These are phyloP conservation scores for Dittrichia graveolens DNA, from an alignment of 129 eudicot genomes.

Conservation along the genomic window DNA sequence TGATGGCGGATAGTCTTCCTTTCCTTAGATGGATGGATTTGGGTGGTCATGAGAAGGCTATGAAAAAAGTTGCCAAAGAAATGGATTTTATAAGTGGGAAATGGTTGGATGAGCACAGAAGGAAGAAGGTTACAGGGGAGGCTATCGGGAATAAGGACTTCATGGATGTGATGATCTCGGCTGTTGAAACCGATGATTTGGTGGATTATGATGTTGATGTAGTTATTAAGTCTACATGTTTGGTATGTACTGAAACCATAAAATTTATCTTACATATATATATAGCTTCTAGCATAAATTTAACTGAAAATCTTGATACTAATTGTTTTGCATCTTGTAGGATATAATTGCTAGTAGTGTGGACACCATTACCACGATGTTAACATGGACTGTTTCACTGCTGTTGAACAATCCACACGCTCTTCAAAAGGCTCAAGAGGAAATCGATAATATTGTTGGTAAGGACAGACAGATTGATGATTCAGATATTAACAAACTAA, in stretches of 20 bases:
- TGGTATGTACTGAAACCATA: conserved; percentile 18
- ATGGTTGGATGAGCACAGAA: conserved; percentile 24
- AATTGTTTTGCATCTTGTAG: neutral
- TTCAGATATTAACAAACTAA: conserved; percentile 40
- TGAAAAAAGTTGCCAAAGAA: neutral
- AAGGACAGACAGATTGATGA: conserved; percentile 37
- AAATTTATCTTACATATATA: too few species aligned
- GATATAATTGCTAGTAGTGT: conserved; percentile 9
- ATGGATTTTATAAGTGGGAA: neutral
- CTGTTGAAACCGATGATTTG: conserved; percentile 17
- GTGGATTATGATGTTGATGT: conserved; percentile 24
- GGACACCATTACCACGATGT: conserved; percentile 12
- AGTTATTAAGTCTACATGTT: conserved; percentile 24
- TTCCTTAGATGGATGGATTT: conserved; percentile 14
- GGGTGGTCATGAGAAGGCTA: conserved; percentile 14
- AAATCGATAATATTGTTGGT: conserved; percentile 37
- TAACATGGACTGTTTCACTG: conserved; percentile 40
- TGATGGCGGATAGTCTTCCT: conserved; percentile 9
- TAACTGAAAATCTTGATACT: too few species aligned
- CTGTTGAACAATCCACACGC: conserved; percentile 30
- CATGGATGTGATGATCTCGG: conserved; percentile 29
- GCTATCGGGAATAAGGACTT: conserved; percentile 12
- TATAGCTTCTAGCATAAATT: too few species aligned
- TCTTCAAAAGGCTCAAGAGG: conserved; percentile 8
- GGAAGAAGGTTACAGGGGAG: neutral